Conservation (phyloP, 257 asterid genomes). For the Solanum lycopersicoides region DNA sequence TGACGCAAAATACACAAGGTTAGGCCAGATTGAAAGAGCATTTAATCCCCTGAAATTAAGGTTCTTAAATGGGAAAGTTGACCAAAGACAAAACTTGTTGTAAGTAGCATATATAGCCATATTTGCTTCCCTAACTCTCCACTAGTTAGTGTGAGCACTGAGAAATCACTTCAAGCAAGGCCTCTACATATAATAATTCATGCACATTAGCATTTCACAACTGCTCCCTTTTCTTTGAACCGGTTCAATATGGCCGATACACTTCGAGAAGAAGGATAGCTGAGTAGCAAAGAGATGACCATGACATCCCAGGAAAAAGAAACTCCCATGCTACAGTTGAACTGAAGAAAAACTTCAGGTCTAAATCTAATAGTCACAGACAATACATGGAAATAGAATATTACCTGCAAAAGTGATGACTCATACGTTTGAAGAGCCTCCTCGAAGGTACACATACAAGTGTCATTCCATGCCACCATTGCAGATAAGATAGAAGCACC, state of each 20-base stretch:
- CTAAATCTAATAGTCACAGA: neutral
- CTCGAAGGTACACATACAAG: slow-evolving; percentile 37
- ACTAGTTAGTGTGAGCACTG: neutral
- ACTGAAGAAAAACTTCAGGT: neutral
- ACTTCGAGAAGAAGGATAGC: neutral
- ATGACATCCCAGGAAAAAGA: neutral
- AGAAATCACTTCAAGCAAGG: neutral
- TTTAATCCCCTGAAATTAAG: neutral
- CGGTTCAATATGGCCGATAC: neutral
- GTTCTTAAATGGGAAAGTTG: neutral
- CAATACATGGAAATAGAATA: slow-evolving; percentile 6
- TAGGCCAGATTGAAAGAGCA: neutral
- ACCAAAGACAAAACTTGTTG: neutral
- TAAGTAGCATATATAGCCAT: neutral
- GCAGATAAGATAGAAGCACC: slow-evolving; percentile 49
- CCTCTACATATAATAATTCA: neutral
- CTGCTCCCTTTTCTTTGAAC: neutral
- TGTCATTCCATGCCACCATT: slow-evolving; percentile 71
- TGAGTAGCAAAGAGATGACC: neutral
- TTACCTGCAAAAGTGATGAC: slow-evolving; percentile 62
- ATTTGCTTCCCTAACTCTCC: neutral
- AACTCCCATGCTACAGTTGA: neutral
- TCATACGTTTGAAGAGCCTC: slow-evolving; percentile 50
- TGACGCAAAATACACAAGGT: neutral
- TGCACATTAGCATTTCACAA: neutral